Evolutionary conservation across 2,329 filamentous ascomycete species (phyloP).

Genomic region (Aspergillus intermedius): DNA sequence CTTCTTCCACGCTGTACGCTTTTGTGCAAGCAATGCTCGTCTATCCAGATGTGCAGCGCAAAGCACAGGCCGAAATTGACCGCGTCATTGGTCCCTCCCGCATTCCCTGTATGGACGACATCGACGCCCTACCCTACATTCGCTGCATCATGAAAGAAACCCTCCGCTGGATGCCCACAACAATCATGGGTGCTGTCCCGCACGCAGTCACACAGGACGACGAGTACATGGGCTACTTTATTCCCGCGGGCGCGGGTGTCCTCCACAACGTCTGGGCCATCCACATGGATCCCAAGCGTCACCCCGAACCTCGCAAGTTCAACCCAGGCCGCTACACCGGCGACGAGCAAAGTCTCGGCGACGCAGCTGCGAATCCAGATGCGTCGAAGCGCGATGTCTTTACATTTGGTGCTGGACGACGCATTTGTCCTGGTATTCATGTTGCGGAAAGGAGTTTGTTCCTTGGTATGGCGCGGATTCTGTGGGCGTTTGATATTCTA

Average conservation of each 20-base stretch:
- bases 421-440: constrained; percentile 54
- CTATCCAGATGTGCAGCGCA: constrained; percentile 39
- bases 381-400: constrained; percentile 46
- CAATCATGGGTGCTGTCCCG: constrained; percentile 40
- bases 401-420: constrained; percentile 50
- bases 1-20: constrained; percentile 42
- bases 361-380: constrained; percentile 30
- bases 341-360: constrained; percentile 28
- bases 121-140: constrained; percentile 27
- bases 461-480: constrained; percentile 42
- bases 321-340: constrained; percentile 31
- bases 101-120: constrained; percentile 28
- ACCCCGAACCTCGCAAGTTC: constrained; percentile 34
- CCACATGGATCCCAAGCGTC: constrained; percentile 36
- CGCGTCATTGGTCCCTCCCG: constrained; percentile 23
- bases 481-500: constrained; percentile 42
- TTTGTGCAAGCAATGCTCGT: constrained; percentile 46
- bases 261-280: constrained; percentile 42
- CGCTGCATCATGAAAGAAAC: constrained; percentile 28
- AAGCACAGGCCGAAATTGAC: constrained; percentile 36
- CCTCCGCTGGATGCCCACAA: constrained; percentile 37
- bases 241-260: constrained; percentile 45
- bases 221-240: constrained; percentile 43
- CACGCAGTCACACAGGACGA: constrained; percentile 47
- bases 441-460: constrained; percentile 47